Conservation (phyloP, 345 rosid species). For the Abelmoschus esculentus region DNA sequence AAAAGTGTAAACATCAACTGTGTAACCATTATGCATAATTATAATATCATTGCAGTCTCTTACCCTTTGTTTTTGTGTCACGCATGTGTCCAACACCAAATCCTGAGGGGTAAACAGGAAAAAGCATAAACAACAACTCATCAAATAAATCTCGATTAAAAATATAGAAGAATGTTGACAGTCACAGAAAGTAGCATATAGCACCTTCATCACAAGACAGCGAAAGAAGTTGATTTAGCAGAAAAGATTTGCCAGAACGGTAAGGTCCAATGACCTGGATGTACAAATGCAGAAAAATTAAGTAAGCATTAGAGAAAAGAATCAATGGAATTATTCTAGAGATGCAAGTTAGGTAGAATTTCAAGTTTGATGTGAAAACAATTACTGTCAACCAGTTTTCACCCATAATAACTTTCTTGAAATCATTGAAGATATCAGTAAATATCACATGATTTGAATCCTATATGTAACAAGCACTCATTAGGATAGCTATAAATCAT, state of each 20-base stretch:
- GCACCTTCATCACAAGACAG: constrained; percentile 96
- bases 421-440: constrained; percentile 1
- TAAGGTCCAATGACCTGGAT: constrained; percentile 97
- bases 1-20: constrained; percentile 5
- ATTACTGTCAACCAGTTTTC: neutral
- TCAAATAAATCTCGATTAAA: constrained; percentile 13
- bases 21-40: constrained; percentile 5
- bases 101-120: constrained; percentile 36
- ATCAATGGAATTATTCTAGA: neutral
- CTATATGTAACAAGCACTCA: neutral
- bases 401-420: neutral
- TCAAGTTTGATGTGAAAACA: neutral
- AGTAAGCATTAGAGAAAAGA: constrained; percentile 2
- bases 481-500: neutral
- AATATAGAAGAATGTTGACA: neutral
- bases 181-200: constrained; percentile 5
- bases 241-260: constrained; percentile 97
- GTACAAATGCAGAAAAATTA: constrained; percentile 18
- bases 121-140: constrained; percentile 10
- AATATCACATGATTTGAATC: neutral
- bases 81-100: constrained; percentile 99
- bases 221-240: constrained; percentile 98
- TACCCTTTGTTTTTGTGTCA: constrained; percentile 98
- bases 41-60: neutral
- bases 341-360: constrained; percentile 4